Evolutionary conservation across 73 alveolate species (phyloP), one percentile per base, ranked within the genome.

Genomic region (Blepharisma japonicum): DNA sequence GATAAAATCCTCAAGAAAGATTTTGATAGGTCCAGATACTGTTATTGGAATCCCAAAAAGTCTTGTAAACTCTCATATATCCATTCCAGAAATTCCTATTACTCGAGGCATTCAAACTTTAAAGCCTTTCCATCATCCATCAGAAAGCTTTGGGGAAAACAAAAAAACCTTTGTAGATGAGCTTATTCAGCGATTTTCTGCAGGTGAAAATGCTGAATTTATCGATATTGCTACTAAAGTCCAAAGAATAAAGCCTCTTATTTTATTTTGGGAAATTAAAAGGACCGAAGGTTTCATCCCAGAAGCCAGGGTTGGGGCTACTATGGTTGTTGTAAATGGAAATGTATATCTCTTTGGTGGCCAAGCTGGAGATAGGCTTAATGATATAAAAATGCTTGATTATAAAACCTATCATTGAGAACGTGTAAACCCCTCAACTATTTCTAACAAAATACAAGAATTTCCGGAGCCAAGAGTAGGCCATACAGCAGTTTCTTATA

Each of bases 261-360:
- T 53, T 14, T 53, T 53, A 14, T 53, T 20, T 20, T 53, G 67
- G 67, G 23, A 11, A 14, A 53, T 53, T 14, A 53, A 53, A 53
- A 53, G 67, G 23, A 53, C 67, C 67, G 38, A 61, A 11, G 77
- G 50, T 27, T 21, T 9, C 20, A 61, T 14, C n/a, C 77, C 77
- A 25, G 42, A 9, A 61, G 21, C 56, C 21, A 9, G 77, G 14
- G 77, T 25, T 11, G 77, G 56, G 2, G 77, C 56, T 61, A 61
- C 77, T 61, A 21, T 61, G 53, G 21, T 27, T 0, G 50, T 25
- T 21, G 21, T 61, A 25, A 27, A 27, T 38, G 21, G 21, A n/a
- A 27, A 38, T 20, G 4, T 61, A 9, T 61, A 61, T 61, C 77
- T 61, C 21, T 61, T 61, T 61, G 77, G 77, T 25, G 77, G 77